Evolutionary conservation across 1,284 basidiomycete species (phyloP).

Genomic region (Ceratobasidium sp.): DNA sequence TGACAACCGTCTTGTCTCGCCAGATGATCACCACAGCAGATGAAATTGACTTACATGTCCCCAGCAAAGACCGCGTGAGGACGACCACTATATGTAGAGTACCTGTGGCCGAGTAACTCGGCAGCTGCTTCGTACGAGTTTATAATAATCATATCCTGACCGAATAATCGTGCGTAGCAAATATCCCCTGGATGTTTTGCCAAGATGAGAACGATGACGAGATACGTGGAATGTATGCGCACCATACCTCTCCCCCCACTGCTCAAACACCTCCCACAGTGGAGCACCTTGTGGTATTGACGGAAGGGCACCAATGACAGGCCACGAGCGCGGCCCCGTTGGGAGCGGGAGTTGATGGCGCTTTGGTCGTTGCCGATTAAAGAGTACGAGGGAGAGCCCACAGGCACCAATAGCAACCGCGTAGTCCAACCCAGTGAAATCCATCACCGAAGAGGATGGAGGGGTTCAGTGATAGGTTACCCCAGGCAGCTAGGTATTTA

Average conservation of each 20-base stretch:
- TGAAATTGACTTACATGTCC: constrained; percentile 6
- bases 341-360: background rate
- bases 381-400: too few species aligned
- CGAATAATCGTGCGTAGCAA: background rate
- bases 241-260: constrained; percentile 29
- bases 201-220: background rate
- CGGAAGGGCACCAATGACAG: background rate
- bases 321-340: constrained; percentile 12
- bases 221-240: background rate
- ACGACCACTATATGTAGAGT: constrained; percentile 4
- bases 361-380: background rate
- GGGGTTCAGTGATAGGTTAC: too few species aligned
- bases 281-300: constrained; percentile 1
- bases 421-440: too few species aligned
- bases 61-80: constrained; percentile 6
- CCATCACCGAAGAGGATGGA: too few species aligned
- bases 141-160: constrained; percentile 23
- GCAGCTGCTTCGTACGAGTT: constrained; percentile 14
- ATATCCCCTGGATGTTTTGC: constrained; percentile 16
- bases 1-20: background rate
- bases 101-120: constrained; percentile 12
- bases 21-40: background rate
- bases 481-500: too few species aligned
- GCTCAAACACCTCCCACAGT: background rate
- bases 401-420: too few species aligned